phyloP scores from a whole-genome alignment of 805 yeast species.

The Spathaspora sp. region DNA sequence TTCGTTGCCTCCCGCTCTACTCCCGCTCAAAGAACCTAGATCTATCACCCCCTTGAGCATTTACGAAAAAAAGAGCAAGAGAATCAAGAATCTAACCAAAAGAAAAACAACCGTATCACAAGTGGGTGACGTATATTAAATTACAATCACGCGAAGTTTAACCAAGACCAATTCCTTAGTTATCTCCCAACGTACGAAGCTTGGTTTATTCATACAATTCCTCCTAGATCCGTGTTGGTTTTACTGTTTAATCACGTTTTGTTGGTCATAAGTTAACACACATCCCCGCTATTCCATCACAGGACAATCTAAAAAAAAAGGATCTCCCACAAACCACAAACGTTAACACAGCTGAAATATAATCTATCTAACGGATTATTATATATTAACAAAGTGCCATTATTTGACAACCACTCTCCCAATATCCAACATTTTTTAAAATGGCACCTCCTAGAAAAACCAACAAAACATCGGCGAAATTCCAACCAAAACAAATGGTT shows the following conservation, averaged over 20 bases:
- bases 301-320: background rate
- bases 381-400: too few species aligned
- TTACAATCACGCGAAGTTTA: background rate
- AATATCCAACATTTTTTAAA: background rate
- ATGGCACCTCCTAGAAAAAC: constrained; percentile 20
- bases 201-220: background rate
- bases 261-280: background rate
- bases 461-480: constrained; percentile 9
- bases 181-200: background rate
- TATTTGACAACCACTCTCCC: too few species aligned
- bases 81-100: background rate
- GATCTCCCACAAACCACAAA: too few species aligned
- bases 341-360: too few species aligned
- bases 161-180: background rate
- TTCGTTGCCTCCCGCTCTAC: background rate
- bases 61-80: background rate
- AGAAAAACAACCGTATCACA: too few species aligned
- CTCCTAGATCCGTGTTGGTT: background rate
- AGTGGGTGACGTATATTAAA: background rate
- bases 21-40: background rate
- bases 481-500: constrained; percentile 36
- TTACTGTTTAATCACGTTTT: background rate
- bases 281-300: background rate
- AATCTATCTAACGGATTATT: background rate
- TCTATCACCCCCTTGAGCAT: background rate